Conservation (phyloP, 331 rosid genomes). For the Rhamnella rubrinervis region DNA sequence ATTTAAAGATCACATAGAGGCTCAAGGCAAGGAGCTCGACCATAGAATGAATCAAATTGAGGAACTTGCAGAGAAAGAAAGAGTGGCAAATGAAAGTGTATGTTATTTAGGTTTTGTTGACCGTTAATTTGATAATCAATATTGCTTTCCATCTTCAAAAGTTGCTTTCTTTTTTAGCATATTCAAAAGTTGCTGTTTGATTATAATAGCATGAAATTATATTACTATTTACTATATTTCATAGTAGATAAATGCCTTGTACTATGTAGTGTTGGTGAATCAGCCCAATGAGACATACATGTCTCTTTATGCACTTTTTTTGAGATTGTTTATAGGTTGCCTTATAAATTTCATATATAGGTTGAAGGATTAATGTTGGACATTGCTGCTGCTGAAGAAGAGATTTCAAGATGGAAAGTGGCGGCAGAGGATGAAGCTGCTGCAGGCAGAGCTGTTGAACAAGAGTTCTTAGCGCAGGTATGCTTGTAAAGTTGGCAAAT, state of each 20-base stretch:
- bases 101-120: slow-evolving; percentile 22
- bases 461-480: slow-evolving; percentile 88
- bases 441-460: slow-evolving; percentile 92
- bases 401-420: slow-evolving; percentile 91
- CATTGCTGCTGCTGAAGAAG: slow-evolving; percentile 97
- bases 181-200: slow-evolving; percentile 5
- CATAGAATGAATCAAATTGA: slow-evolving; percentile 65
- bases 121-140: background rate
- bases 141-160: background rate
- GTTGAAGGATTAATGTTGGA: slow-evolving; percentile 99
- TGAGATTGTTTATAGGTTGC: slow-evolving; percentile 19
- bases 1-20: slow-evolving; percentile 89
- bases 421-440: slow-evolving; percentile 99
- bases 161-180: background rate
- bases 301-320: background rate
- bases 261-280: background rate
- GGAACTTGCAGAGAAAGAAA: slow-evolving; percentile 90
- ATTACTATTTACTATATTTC: background rate
- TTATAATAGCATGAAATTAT: background rate
- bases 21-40: slow-evolving; percentile 80
- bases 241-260: background rate
- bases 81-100: slow-evolving; percentile 91
- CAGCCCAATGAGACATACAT: background rate
- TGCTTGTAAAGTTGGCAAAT: slow-evolving; percentile 8
- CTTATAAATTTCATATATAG: slow-evolving; percentile 43